These are phyloP conservation scores for Monascus ruber DNA, from an alignment of 2,329 filamentous ascomycete species.

Conservation along the genomic window DNA sequence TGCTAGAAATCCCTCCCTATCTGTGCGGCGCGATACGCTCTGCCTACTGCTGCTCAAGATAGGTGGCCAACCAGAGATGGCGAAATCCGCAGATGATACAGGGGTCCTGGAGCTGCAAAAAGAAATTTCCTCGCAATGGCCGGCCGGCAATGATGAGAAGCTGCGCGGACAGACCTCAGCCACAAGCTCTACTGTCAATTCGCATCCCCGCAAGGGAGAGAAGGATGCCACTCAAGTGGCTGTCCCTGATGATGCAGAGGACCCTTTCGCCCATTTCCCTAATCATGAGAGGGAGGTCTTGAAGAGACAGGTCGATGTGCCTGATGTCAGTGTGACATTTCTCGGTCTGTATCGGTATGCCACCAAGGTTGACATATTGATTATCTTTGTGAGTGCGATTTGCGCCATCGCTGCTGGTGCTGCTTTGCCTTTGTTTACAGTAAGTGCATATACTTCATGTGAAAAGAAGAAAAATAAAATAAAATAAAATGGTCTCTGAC, in stretches of 20 bases:
- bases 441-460: constrained; percentile 21
- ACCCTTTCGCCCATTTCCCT: constrained; percentile 52
- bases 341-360: constrained; percentile 60
- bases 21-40: too few relatives aligned
- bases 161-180: constrained; percentile 7
- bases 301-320: constrained; percentile 55
- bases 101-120: constrained; percentile 2
- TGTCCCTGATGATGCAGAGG: constrained; percentile 32
- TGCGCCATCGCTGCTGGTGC: constrained; percentile 62
- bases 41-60: background rate
- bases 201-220: constrained; percentile 7
- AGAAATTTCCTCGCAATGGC: background rate
- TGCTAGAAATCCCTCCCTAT: too few relatives aligned
- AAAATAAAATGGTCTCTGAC: too few relatives aligned
- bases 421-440: constrained; percentile 67
- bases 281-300: constrained; percentile 56
- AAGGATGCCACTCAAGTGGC: constrained; percentile 21
- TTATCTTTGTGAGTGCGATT: constrained; percentile 51
- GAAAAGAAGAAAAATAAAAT: too few relatives aligned
- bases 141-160: constrained; percentile 7
- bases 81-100: constrained; percentile 1
- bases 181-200: constrained; percentile 13
- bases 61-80: background rate
- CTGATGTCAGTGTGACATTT: constrained; percentile 53
- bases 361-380: constrained; percentile 50